A percentile compares a stretch with the other conserved stretches of the same genome.
These are phyloP conservation scores for Triangularia verruculosa DNA, from an alignment of 2,329 filamentous ascomycete genomes.

Conservation along the genomic window DNA sequence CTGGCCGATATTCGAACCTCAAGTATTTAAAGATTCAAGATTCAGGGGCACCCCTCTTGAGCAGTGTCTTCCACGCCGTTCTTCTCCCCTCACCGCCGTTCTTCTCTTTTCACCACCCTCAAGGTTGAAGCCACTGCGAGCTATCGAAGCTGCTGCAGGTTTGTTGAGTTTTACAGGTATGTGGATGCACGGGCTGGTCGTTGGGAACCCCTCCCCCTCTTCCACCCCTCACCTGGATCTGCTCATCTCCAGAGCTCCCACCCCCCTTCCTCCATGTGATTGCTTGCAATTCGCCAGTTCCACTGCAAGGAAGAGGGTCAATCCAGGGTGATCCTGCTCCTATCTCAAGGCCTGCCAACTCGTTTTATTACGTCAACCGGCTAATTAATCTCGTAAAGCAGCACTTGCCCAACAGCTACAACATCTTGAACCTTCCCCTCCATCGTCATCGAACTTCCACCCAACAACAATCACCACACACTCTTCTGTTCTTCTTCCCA, in stretches of 20 bases:
- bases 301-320: constrained; percentile 22
- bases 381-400: constrained; percentile 27
- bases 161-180: background rate
- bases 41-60: constrained; percentile 17
- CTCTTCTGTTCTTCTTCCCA: constrained; percentile 1
- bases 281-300: constrained; percentile 19
- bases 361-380: constrained; percentile 30
- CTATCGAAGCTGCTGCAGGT: background rate
- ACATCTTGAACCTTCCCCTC: constrained; percentile 4
- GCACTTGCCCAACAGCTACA: constrained; percentile 9
- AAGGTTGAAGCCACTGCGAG: background rate
- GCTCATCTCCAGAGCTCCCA: background rate
- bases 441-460: constrained; percentile 14
- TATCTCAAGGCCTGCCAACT: constrained; percentile 10
- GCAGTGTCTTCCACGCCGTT: constrained; percentile 12
- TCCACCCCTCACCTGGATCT: background rate
- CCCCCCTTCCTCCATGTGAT: constrained; percentile 19
- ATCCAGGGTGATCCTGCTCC: constrained; percentile 19
- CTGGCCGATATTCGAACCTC: constrained; percentile 11
- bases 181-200: background rate
- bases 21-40: constrained; percentile 23
- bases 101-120: background rate
- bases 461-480: background rate
- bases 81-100: constrained; percentile 3
- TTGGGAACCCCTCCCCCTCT: constrained; percentile 11